A percentile compares a stretch with the other conserved stretches of the same genome.
Evolutionary conservation across 2,329 filamentous ascomycete species (phyloP).

Genomic region (Phialemoniopsis sp.): DNA sequence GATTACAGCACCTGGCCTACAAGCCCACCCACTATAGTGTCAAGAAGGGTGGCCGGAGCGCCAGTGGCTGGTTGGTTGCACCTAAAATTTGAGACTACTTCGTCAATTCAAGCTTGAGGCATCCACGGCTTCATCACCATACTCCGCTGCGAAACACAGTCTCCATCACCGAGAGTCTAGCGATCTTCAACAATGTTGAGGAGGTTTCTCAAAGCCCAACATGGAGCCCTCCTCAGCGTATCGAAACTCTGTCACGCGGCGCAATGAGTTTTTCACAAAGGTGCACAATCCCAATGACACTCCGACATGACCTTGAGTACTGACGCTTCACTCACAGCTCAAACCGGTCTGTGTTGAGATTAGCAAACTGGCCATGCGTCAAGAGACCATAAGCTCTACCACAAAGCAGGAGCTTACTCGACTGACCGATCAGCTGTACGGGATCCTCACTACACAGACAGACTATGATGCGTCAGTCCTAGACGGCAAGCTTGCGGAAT

Average conservation of each 20-base stretch:
- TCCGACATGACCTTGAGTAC: background rate
- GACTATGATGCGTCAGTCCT: slow-evolving; percentile 45
- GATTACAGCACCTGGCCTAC: no score
- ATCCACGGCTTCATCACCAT: no score
- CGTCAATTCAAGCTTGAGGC: no score
- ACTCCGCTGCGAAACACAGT: no score
- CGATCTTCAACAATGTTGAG: background rate
- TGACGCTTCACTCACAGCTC: slow-evolving; percentile 35
- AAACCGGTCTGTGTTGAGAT: slow-evolving; percentile 60
- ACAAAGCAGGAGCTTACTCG: slow-evolving; percentile 36
- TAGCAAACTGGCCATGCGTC: slow-evolving; percentile 50
- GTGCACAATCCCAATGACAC: slow-evolving; percentile 3
- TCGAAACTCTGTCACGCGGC: slow-evolving; percentile 14
- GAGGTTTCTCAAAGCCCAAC: slow-evolving; percentile 2
- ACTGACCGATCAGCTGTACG: slow-evolving; percentile 39
- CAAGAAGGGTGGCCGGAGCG: no score
- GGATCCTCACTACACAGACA: slow-evolving; percentile 39
- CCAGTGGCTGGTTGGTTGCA: no score
- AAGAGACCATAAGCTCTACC: slow-evolving; percentile 30
- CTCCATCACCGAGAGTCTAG: no score
- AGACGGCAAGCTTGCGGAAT: slow-evolving; percentile 84
- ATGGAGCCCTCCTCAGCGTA: slow-evolving; percentile 7
- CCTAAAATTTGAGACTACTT: no score
- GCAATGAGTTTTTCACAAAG: slow-evolving; percentile 18
- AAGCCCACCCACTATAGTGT: no score